Evolutionary conservation across 2,329 filamentous ascomycete genomes (phyloP).

Genomic region (Penicillium sp.): DNA sequence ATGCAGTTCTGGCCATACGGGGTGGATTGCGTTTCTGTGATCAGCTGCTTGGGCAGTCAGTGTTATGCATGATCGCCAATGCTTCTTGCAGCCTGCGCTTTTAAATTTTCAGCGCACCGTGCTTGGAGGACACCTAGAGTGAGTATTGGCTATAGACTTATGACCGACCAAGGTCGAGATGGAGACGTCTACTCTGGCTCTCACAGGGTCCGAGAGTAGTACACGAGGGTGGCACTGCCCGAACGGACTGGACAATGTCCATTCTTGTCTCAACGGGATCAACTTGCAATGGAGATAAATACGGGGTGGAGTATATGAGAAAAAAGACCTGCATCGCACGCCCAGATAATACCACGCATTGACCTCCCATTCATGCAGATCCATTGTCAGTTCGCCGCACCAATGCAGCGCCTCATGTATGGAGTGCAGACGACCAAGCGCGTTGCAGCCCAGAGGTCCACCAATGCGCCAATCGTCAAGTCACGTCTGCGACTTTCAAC

Average conservation of each 20-base stretch:
- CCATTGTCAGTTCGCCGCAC: constrained; percentile 25
- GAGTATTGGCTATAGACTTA: too few species aligned
- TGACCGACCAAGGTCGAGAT: constrained; percentile 8
- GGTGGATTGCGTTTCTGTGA: too few species aligned
- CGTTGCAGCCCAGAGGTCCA: constrained; percentile 14
- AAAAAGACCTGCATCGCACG: neutral
- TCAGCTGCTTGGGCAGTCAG: too few species aligned
- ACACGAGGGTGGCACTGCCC: constrained; percentile 12
- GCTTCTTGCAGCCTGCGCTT: too few species aligned
- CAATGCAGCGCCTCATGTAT: constrained; percentile 20
- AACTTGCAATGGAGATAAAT: too few species aligned
- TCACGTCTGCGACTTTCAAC: constrained; percentile 16
- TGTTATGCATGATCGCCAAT: too few species aligned
- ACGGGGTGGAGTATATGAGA: too few species aligned
- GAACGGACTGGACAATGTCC: too few species aligned
- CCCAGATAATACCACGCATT: constrained; percentile 16
- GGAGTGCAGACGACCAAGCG: constrained; percentile 15
- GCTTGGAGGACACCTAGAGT: too few species aligned
- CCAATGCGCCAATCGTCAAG: constrained; percentile 15
- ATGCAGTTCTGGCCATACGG: too few species aligned
- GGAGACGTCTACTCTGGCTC: constrained; percentile 14
- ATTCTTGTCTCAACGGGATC: too few species aligned
- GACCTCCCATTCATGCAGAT: constrained; percentile 17
- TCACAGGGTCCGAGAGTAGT: constrained; percentile 9
- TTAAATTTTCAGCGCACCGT: too few species aligned